Conservation (phyloP, 495 filamentous ascomycete genomes). For the Cryomyces antarcticus region DNA sequence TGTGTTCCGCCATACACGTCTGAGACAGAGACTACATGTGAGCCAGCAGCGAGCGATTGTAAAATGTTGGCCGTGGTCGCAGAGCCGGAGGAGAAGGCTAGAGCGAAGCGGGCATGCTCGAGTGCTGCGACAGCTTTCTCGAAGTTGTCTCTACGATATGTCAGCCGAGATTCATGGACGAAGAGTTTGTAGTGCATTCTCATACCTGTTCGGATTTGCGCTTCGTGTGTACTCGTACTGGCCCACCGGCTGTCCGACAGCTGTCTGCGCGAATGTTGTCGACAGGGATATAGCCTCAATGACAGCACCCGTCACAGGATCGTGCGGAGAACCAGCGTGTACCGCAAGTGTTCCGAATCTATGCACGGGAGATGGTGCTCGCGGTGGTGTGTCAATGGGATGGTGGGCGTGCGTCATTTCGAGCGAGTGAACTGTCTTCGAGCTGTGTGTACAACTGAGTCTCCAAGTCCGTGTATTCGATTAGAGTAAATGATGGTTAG, state of each 20-base stretch:
- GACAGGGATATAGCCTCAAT: constrained; percentile 90
- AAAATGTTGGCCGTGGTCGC: constrained; percentile 85
- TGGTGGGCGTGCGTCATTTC: constrained; percentile 22
- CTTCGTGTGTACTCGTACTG: constrained; percentile 77
- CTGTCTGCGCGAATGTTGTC: constrained; percentile 77
- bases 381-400: constrained; percentile 35
- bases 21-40: constrained; percentile 85
- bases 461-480: no score
- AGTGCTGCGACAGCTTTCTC: constrained; percentile 79
- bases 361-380: constrained; percentile 37
- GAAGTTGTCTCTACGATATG: constrained; percentile 47
- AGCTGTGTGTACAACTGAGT: no score
- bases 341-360: constrained; percentile 85
- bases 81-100: constrained; percentile 88
- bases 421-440: neutral
- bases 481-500: no score
- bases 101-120: constrained; percentile 77
- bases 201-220: constrained; percentile 72
- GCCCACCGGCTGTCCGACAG: constrained; percentile 70
- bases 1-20: constrained; percentile 97
- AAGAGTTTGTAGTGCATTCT: neutral
- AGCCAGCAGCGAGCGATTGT: constrained; percentile 77
- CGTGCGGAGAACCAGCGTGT: constrained; percentile 77
- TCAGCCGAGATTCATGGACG: neutral
- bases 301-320: constrained; percentile 80